Base-by-base conservation (phyloP, 2,329 filamentous ascomycete species). In the Pseudocercospora macadamiae region DNA sequence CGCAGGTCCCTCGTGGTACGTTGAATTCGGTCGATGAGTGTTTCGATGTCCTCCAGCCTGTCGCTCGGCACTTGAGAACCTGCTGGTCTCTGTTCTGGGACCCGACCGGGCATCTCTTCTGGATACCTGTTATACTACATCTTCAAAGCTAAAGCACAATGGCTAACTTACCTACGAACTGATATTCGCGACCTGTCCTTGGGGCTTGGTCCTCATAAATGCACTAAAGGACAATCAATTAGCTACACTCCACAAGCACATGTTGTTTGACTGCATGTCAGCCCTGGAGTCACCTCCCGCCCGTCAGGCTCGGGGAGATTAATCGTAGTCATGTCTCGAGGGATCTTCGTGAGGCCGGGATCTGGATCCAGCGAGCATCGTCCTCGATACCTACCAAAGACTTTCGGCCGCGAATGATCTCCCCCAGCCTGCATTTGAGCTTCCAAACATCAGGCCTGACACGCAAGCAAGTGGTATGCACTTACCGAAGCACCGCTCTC, bases 401-500 rank as follows among this genome's bases (percentile, higher is more conserved):
- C n/a, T n/a, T n/a, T n/a, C n/a, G n/a, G n/a, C n/a, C n/a, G n/a
- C n/a, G n/a, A n/a, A n/a, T n/a, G n/a, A n/a, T n/a, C n/a, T n/a
- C n/a, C n/a, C n/a, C n/a, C n/a, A n/a, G n/a, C n/a, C n/a, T n/a
- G n/a, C n/a, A n/a, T n/a, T n/a, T n/a, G n/a, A n/a, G n/a, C n/a
- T n/a, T n/a, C n/a, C n/a, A n/a, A n/a, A n/a, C n/a, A n/a, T n/a
- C n/a, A n/a, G n/a, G n/a, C n/a, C n/a, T n/a, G n/a, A n/a, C n/a
- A n/a, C n/a, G n/a, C n/a, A n/a, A n/a, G n/a, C n/a, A n/a, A n/a
- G n/a, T n/a, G n/a, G n/a, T 19, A 34, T 34, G 26, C 42, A 57
- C 61, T 54, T 59, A 61, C 61, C 61, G 52, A 23, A 12, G 59
- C 54, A 25, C 61, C 57, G 30, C 39, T 59, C 44, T 59, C 61